These are phyloP conservation scores for Sarocladiaceae sp. DNA, from an alignment of 2,329 filamentous ascomycete species.

Conservation along the genomic window DNA sequence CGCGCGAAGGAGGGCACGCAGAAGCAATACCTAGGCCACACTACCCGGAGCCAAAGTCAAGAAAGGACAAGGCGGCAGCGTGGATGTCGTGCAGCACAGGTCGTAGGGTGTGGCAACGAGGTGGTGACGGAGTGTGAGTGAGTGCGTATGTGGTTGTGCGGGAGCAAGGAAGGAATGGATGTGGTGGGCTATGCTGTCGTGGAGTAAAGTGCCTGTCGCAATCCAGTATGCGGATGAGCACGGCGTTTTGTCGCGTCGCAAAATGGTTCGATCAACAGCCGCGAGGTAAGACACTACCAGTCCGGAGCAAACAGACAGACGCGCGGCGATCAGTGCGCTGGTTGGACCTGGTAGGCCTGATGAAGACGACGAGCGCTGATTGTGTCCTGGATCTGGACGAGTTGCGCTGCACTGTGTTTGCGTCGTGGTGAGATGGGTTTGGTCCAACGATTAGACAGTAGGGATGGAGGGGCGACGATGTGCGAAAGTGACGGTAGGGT, in stretches of 20 bases:
- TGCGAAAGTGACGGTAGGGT: neutral
- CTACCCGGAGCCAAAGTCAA: neutral
- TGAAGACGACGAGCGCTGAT: neutral
- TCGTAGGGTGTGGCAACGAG: neutral
- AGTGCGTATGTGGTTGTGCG: conserved; percentile 1
- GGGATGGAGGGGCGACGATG: too few relatives aligned
- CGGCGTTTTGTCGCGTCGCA: conserved; percentile 5
- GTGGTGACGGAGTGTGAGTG: neutral
- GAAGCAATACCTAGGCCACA: conserved; percentile 1
- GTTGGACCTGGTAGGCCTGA: neutral
- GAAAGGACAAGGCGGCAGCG: neutral
- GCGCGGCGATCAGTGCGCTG: conserved; percentile 5
- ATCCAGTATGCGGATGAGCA: neutral
- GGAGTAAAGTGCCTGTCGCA: neutral
- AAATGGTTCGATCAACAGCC: conserved; percentile 4
- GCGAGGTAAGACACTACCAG: conserved; percentile 1
- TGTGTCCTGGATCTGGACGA: too few relatives aligned
- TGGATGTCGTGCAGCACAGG: conserved; percentile 8
- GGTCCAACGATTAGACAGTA: too few relatives aligned
- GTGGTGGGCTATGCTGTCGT: conserved; percentile 3
- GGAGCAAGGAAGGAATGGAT: conserved; percentile 7
- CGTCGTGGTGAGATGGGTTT: too few relatives aligned
- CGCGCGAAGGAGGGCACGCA: conserved; percentile 4
- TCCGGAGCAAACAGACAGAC: neutral
- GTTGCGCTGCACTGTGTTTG: too few relatives aligned